These are phyloP conservation scores for Aspergillus luchuensis DNA, from an alignment of 2,329 filamentous ascomycete genomes.

Conservation along the genomic window DNA sequence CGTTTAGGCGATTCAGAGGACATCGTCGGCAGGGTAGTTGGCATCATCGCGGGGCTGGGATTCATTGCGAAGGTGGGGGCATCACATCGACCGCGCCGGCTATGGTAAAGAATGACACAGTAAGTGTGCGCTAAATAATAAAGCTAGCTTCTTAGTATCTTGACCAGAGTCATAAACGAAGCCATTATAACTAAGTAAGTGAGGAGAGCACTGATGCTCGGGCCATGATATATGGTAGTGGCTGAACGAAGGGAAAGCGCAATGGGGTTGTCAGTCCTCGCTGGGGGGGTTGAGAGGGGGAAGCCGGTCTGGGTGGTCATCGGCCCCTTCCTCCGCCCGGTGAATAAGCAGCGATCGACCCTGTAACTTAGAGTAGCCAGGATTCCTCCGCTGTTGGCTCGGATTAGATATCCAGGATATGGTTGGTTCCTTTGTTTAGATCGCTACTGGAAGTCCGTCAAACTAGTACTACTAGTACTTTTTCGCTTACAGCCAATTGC, in stretches of 20 bases:
- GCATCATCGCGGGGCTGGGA: constrained; percentile 35
- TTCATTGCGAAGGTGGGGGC: constrained; percentile 26
- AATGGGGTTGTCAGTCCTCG: constrained; percentile 10
- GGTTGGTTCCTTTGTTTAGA: too few relatives aligned
- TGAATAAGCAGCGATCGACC: background rate
- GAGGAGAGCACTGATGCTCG: constrained; percentile 14
- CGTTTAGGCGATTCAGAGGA: constrained; percentile 36
- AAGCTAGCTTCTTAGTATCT: constrained; percentile 14
- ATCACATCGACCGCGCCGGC: constrained; percentile 20
- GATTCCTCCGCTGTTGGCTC: too few relatives aligned
- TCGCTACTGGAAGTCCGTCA: too few relatives aligned
- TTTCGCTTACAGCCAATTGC: too few relatives aligned
- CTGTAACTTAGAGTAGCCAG: background rate
- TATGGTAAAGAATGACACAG: constrained; percentile 1
- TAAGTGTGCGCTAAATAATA: background rate
- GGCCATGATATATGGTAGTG: constrained; percentile 11
- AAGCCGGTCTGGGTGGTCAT: background rate
- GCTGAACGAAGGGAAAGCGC: constrained; percentile 6
- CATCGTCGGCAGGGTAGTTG: constrained; percentile 27
- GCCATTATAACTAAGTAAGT: constrained; percentile 17
- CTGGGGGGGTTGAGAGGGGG: constrained; percentile 3
- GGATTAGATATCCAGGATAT: too few relatives aligned
- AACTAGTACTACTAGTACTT: too few relatives aligned
- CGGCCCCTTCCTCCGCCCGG: background rate
- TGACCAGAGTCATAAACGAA: constrained; percentile 3